Evolutionary conservation across 2,329 filamentous ascomycete genomes (phyloP).

Genomic region (Diaporthe batatas): DNA sequence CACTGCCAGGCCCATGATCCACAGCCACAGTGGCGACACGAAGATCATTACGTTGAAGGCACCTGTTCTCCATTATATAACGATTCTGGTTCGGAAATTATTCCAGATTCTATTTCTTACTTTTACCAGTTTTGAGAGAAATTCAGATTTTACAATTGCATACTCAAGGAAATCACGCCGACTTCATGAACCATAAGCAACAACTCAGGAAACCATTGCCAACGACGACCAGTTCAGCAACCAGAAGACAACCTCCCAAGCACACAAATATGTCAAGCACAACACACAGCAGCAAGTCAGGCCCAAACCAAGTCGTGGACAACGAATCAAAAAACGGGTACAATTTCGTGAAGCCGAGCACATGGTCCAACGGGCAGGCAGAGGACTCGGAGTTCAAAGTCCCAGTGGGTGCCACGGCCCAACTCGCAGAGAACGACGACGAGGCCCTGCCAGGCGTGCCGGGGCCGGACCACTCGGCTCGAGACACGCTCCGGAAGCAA

Average conservation of each 20-base stretch:
- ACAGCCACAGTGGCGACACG: constrained; percentile 25
- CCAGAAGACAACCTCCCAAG: no score
- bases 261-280: background rate
- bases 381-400: background rate
- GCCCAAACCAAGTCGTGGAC: background rate
- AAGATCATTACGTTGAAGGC: constrained; percentile 26
- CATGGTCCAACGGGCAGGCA: background rate
- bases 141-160: background rate
- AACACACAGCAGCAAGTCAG: background rate
- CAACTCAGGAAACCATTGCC: background rate
- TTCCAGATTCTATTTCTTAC: background rate
- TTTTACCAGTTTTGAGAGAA: background rate
- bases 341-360: background rate
- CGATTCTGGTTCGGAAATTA: background rate
- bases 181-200: background rate
- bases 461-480: constrained; percentile 29
- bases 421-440: constrained; percentile 34
- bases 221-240: background rate
- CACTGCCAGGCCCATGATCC: constrained; percentile 4
- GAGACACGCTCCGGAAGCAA: constrained; percentile 9
- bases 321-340: background rate
- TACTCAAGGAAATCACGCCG: background rate
- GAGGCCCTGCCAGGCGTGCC: constrained; percentile 34
- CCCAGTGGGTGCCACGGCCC: background rate
- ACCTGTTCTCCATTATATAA: background rate